Percentiles rank a stretch among this genome's conserved stretches.
phyloP scores from a whole-genome alignment of 495 filamentous ascomycete genomes.

The Xylaria sp. region DNA sequence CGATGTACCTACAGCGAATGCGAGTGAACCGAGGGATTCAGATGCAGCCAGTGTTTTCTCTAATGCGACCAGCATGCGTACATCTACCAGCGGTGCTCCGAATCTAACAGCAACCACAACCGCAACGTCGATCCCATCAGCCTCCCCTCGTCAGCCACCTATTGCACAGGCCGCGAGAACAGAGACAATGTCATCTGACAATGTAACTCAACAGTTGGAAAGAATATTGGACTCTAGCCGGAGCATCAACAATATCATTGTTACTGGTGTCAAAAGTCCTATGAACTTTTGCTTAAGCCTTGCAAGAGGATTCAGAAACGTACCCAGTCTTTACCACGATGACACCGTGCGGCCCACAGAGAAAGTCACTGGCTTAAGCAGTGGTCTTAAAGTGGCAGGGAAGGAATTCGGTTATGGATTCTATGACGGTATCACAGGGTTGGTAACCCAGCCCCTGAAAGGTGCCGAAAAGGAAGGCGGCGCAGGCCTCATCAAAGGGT shows the following conservation, averaged over 20 bases:
- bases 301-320: constrained; percentile 86
- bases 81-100: neutral
- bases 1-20: constrained; percentile 35
- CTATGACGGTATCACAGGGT: constrained; percentile 74
- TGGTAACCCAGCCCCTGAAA: constrained; percentile 72
- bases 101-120: neutral
- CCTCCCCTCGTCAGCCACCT: constrained; percentile 25
- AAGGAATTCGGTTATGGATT: constrained; percentile 72
- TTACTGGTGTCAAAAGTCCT: constrained; percentile 74
- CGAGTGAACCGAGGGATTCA: constrained; percentile 13
- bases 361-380: constrained; percentile 73
- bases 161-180: constrained; percentile 11
- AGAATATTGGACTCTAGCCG: constrained; percentile 66
- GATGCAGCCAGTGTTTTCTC: constrained; percentile 11
- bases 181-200: constrained; percentile 21
- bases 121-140: neutral
- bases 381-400: constrained; percentile 69
- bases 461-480: constrained; percentile 73
- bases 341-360: constrained; percentile 71
- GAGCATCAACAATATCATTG: constrained; percentile 70
- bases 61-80: constrained; percentile 1
- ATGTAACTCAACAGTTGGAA: constrained; percentile 50
- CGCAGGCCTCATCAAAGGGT: constrained; percentile 73
- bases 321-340: constrained; percentile 79
- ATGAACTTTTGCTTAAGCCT: constrained; percentile 81